phyloP scores from a whole-genome alignment of 106 monocot species.

The Posidonia australis region DNA sequence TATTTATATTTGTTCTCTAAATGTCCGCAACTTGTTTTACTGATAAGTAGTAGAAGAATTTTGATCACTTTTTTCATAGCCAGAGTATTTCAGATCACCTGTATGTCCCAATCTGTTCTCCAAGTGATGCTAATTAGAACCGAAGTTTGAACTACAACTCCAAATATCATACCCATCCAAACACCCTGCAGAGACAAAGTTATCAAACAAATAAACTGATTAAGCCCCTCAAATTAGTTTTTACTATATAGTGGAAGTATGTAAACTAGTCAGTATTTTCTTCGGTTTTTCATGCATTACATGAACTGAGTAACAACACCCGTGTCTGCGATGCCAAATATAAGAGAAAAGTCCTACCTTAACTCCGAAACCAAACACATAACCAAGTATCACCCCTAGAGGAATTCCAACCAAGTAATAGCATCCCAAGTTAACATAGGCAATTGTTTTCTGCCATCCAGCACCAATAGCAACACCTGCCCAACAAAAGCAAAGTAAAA shows the following conservation, averaged over 20 bases:
- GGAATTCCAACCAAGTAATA: conserved; percentile 85
- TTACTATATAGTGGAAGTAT: background rate
- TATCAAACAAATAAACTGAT: no score
- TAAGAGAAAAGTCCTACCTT: conserved; percentile 22
- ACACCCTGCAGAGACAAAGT: conserved; percentile 39
- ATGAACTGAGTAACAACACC: background rate
- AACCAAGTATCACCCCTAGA: conserved; percentile 39
- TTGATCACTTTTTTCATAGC: background rate
- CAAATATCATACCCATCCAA: conserved; percentile 86
- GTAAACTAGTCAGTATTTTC: background rate
- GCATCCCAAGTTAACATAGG: conserved; percentile 65
- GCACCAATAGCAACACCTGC: conserved; percentile 82
- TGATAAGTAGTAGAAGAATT: background rate
- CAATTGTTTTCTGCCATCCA: conserved; percentile 71
- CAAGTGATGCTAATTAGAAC: conserved; percentile 55
- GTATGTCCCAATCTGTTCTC: conserved; percentile 80
- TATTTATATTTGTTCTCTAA: no score
- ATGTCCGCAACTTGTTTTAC: no score
- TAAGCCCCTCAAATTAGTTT: no score
- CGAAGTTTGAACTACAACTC: conserved; percentile 58
- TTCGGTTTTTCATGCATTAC: background rate
- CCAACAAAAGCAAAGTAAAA: background rate
- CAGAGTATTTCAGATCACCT: conserved; percentile 26
- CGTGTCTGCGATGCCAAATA: background rate
- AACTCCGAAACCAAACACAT: conserved; percentile 39